Evolutionary conservation across 75 land plant genomes (phyloP).

Genomic region (Selaginella tamariscina): DNA sequence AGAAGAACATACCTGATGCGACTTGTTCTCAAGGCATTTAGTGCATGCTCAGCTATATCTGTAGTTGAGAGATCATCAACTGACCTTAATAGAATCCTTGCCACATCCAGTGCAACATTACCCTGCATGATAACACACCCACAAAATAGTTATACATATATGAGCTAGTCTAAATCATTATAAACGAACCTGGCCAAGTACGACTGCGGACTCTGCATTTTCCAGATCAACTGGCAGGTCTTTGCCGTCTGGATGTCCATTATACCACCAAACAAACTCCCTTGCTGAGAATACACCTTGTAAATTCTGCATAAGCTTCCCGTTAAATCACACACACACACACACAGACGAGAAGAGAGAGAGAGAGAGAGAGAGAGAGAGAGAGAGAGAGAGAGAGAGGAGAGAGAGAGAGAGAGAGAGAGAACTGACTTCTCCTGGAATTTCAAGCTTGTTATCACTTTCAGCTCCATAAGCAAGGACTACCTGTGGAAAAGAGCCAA

Average conservation of each 20-base stretch:
- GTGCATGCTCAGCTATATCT: conserved; percentile 87
- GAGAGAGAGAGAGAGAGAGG: neutral
- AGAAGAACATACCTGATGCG: conserved; percentile 44
- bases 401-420: neutral
- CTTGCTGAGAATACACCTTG: conserved; percentile 76
- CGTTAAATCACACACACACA: neutral
- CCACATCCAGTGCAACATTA: conserved; percentile 94
- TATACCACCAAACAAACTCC: conserved; percentile 99
- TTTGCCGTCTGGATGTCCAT: conserved; percentile 89
- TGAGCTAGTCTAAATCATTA: neutral
- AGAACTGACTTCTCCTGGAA: conserved; percentile 70
- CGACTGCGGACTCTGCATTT: conserved; percentile 69
- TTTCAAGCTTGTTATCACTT: conserved; percentile 66
- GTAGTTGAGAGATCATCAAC: conserved; percentile 52
- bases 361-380: neutral
- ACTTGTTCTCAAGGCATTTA: conserved; percentile 52
- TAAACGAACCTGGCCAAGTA: conserved; percentile 75
- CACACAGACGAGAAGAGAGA: neutral
- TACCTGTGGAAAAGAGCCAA: conserved; percentile 38
- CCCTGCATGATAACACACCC: conserved; percentile 39
- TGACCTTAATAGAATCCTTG: conserved; percentile 71
- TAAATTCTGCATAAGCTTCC: conserved; percentile 35
- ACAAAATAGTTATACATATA: conserved; percentile 3
- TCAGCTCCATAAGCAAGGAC: conserved; percentile 98
- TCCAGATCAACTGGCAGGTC: conserved; percentile 52